Evolutionary conservation across 108 stramenopile species (phyloP), one percentile per base, ranked within the genome.

Genomic region (Craspedostauros australis): DNA sequence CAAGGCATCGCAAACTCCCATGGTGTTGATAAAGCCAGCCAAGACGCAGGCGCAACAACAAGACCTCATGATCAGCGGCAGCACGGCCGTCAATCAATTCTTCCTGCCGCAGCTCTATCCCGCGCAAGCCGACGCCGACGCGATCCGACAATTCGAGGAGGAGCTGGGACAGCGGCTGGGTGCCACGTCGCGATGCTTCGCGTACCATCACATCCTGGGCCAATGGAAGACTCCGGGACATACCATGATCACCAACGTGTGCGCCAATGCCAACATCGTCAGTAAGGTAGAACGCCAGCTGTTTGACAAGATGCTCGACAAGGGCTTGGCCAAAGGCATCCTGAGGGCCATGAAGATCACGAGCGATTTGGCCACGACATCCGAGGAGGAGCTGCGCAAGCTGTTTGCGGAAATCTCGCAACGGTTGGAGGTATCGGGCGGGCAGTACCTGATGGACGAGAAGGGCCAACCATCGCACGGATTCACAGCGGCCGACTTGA

Each of bases 401-500:
- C 44, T 60, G 15, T 61, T 68, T 40, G 34, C 14, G 4, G 54
- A 47, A 27, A 15, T 54, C 2, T 68, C 67, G 8, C 30, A 68
- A 14, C 50, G 41, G 7, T 32, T 66, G 5, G 38, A 66, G 24
- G 4, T 31, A 18, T 36, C 16, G 18, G 50, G 50, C 8, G 61
- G 39, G 16, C 41, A 51, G n/a, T 43, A 55, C 41, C 24, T 55
- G 11, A 12, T 46, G 15, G 43, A 48, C 23, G 29, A 14, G 26
- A 48, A 27, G 4, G 29, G 20, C 11, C 44, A 26, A 18, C n/a
- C n/a, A n/a, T 28, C 29, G 56, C 46, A 57, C 23, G 67, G 60
- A n/a, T 68, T 68, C 23, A 68, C 67, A 32, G 67, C 67, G 7
- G 67, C 67, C 18, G 67, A 68, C 46, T 45, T 68, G 53, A 68